Evolutionary conservation across 768 basidiomycete species (phyloP).

Genomic region (Rossbeevera mucosa): DNA sequence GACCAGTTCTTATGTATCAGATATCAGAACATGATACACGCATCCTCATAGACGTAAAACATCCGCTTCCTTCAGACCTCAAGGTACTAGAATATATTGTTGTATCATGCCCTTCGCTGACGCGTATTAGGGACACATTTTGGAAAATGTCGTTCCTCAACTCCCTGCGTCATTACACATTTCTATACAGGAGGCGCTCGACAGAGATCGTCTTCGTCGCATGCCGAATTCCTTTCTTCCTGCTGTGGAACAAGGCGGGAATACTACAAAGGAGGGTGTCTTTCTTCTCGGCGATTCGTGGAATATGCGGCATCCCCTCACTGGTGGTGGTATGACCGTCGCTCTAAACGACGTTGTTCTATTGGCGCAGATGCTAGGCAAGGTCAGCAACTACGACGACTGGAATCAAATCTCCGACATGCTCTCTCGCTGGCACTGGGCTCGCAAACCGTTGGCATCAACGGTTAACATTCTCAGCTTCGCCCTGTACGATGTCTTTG

Average conservation of each 20-base stretch:
- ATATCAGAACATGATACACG: slow-evolving; percentile 86
- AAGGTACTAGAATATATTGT: slow-evolving; percentile 43
- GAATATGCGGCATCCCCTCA: slow-evolving; percentile 99
- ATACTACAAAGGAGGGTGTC: slow-evolving; percentile 55
- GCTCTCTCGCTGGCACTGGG: slow-evolving; percentile 80
- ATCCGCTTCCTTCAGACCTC: slow-evolving; percentile 76
- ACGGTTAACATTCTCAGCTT: slow-evolving; percentile 92
- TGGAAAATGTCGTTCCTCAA: slow-evolving; percentile 69
- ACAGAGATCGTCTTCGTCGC: slow-evolving; percentile 73
- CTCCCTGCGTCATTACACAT: slow-evolving; percentile 70
- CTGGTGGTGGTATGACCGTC: slow-evolving; percentile 98
- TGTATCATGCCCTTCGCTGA: slow-evolving; percentile 1
- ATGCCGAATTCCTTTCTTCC: slow-evolving; percentile 98
- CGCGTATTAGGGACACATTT: slow-evolving; percentile 55
- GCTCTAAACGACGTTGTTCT: slow-evolving; percentile 83
- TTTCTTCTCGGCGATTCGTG: slow-evolving; percentile 92
- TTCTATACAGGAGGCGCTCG: slow-evolving; percentile 63
- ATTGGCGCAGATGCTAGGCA: slow-evolving; percentile 56
- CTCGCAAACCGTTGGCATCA: slow-evolving; percentile 73
- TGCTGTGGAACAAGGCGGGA: slow-evolving; percentile 57
- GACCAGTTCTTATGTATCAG: slow-evolving; percentile 91
- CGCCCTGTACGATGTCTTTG: slow-evolving; percentile 91
- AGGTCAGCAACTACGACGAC: slow-evolving; percentile 40
- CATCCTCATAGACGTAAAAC: slow-evolving; percentile 88
- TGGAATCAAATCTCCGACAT: slow-evolving; percentile 48